Evolutionary conservation across 306 rosid species (phyloP), one percentile per base, ranked within the genome.

Genomic region (Pterocarpus macrocarpus): DNA sequence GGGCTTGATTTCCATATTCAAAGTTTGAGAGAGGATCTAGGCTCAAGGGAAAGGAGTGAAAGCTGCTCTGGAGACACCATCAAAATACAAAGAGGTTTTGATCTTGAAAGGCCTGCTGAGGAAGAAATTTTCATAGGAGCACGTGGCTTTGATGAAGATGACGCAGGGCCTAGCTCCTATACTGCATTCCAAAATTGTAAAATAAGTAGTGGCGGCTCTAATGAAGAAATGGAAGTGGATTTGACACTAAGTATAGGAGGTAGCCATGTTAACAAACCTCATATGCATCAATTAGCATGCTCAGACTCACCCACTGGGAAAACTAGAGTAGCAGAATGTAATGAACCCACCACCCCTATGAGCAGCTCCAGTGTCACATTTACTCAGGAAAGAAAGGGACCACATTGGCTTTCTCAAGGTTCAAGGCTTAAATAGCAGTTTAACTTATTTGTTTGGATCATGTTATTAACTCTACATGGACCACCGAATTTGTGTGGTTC

Each of bases 191-290:
- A 76, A 79, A 80, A 79, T 49, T 64, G 82, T 69, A 85, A 83
- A 68, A 73, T 52, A 88, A 86, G 81, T 66, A 16, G 16, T 70
- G 86, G 80, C 67, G 85, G 70, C 11, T 80, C 30, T 76, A 86
- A 82, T 47, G 94, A 91, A 76, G 98, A 90, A 38, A 77, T 86
- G 76, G 90, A 93, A 69, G 91, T 96, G 71, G 99, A 96, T 85
- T 90, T 96, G 73, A 89, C 97, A 74, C 84, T 96, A 76, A 93
- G 98, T 78, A 92, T 96, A 43, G 99, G 98, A 75, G 90, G 94
- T 68, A 73, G 91, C 77, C 34, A 80, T 30, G 84, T 79, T 76
- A 89, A 87, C 89, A 91, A 87, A 78, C 47, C 85, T 39, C 39
- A 57, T 61, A 9, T 73, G 5, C 65, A 73, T 69, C 75, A 82